A percentile compares a stretch with the other conserved stretches of the same genome.
phyloP scores from a whole-genome alignment of 1,284 basidiomycete species.

The Moniliophthora roreri region DNA sequence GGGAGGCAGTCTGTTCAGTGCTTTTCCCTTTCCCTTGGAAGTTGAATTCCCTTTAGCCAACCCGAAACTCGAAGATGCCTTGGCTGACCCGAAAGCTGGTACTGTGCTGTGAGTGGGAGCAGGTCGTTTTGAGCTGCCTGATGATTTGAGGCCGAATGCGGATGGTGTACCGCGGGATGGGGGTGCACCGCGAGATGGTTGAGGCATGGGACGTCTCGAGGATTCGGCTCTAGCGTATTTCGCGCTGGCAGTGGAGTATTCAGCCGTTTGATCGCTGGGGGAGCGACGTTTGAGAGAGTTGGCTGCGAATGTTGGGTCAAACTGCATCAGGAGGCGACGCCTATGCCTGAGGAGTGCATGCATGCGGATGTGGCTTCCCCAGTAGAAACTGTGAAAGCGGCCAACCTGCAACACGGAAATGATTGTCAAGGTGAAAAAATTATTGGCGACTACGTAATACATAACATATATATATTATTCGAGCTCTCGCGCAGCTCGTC shows the following conservation, averaged over 20 bases:
- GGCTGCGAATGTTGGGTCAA: slow-evolving; percentile 3
- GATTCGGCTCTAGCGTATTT: slow-evolving; percentile 9
- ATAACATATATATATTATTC: slow-evolving; percentile 5
- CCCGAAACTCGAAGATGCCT: background rate
- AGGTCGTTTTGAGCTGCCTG: too few relatives aligned
- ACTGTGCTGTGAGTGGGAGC: too few relatives aligned
- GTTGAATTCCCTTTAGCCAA: background rate
- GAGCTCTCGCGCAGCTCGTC: slow-evolving; percentile 63
- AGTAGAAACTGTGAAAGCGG: background rate
- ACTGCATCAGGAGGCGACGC: slow-evolving; percentile 16
- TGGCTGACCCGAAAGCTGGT: background rate
- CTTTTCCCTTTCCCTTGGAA: background rate
- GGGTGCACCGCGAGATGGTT: background rate
- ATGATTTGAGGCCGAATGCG: background rate
- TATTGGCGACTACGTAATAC: background rate
- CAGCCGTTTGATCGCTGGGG: slow-evolving; percentile 1
- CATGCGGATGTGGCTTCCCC: slow-evolving; percentile 6
- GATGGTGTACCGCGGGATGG: background rate
- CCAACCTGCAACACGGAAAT: background rate
- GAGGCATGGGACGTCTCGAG: background rate
- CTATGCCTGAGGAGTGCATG: slow-evolving; percentile 10
- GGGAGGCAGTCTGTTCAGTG: slow-evolving; percentile 10
- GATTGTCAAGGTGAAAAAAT: background rate
- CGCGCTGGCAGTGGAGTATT: slow-evolving; percentile 6
- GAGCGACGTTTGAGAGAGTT: slow-evolving; percentile 11